Conservation (phyloP, 1,284 basidiomycete species). For the Irpex sp. region DNA sequence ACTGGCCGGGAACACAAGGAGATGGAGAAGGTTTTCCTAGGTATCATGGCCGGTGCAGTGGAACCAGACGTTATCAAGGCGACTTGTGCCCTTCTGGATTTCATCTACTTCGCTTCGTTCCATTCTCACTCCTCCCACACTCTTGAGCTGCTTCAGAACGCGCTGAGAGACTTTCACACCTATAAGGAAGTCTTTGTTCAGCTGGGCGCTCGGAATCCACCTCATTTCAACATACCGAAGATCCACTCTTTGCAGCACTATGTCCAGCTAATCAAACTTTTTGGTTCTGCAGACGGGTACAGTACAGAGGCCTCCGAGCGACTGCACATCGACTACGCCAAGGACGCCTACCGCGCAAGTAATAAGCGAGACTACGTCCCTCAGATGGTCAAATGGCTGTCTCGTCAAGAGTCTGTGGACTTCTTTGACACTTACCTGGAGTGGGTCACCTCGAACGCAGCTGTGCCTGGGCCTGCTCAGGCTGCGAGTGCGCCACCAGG, state of each 20-base stretch:
- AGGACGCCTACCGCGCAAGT: slow-evolving; percentile 18
- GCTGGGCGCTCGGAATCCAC: slow-evolving; percentile 8
- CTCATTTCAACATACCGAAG: slow-evolving; percentile 28
- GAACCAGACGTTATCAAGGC: slow-evolving; percentile 4
- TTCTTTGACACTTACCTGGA: slow-evolving; percentile 10
- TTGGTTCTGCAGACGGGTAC: slow-evolving; percentile 19
- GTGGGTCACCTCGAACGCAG: slow-evolving; percentile 1
- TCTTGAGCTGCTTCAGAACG: slow-evolving; percentile 11
- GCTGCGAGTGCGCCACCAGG: not conserved
- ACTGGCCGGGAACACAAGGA: slow-evolving; percentile 23
- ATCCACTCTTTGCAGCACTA: slow-evolving; percentile 23
- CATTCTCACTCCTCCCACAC: slow-evolving; percentile 14
- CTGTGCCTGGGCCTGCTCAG: not conserved
- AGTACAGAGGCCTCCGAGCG: slow-evolving; percentile 25
- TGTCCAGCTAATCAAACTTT: slow-evolving; percentile 11
- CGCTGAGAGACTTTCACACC: slow-evolving; percentile 18
- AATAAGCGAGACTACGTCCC: slow-evolving; percentile 20
- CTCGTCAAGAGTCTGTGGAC: slow-evolving; percentile 11
- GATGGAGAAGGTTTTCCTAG: slow-evolving; percentile 21
- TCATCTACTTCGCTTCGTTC: slow-evolving; percentile 20
- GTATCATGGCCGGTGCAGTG: slow-evolving; percentile 13
- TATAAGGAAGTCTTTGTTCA: slow-evolving; percentile 23
- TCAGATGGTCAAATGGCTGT: slow-evolving; percentile 25
- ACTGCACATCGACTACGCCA: slow-evolving; percentile 9
- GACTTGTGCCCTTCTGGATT: slow-evolving; percentile 19